Evolutionary conservation across 2,329 filamentous ascomycete genomes (phyloP), one percentile per base, ranked within the genome.

Genomic region (Parasarocladium wereldwijsianum): DNA sequence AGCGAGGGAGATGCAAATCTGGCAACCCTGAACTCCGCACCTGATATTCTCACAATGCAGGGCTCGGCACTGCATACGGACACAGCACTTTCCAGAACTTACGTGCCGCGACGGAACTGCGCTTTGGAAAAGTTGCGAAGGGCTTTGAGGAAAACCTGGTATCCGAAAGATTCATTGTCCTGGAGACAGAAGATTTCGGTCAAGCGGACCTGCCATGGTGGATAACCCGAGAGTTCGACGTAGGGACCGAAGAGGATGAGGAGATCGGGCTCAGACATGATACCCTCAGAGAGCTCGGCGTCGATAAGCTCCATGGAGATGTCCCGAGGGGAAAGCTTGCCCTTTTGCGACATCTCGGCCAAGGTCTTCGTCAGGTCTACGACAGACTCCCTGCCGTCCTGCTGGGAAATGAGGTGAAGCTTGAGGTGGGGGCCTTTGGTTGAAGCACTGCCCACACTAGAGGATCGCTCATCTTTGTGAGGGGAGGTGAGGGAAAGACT

Each of bases 331-430:
- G 71, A 70, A 10, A 98, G 66, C 54, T 93, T 94, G 34, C 75
- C 75, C 41, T 77, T 75, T 52, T 96, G 90, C 6, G 84, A 81
- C 90, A 98, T 96, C 47, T 93, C 83, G 5, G 87, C 73, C 14
- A 98, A 64, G 1, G 92, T 96, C 47, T 86, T 84, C 24, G 90
- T 98, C 26, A 98, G 67, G 52, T 98, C 90, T 23, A 98, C 86
- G 38, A 98, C 71, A 4, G 87, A 94, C 46, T 93, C 84, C 32
- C 87, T 74, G 28, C 90, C 87, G 43, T 98, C 90, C 33, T 87
- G 79, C 21, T 75, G 72, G 10, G 84, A 93, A 29, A 98, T 70
- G 22, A 98, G 70, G 34, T 93, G 70, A 12, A 96, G 51, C 16
- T 62, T 55, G 33, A 76, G 48, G 44, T 60, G 52, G 39, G 58